A percentile compares a stretch with the other conserved stretches of the same genome.
phyloP scores from a whole-genome alignment of 345 rosid species.

The Eucalyptus tenuipes region DNA sequence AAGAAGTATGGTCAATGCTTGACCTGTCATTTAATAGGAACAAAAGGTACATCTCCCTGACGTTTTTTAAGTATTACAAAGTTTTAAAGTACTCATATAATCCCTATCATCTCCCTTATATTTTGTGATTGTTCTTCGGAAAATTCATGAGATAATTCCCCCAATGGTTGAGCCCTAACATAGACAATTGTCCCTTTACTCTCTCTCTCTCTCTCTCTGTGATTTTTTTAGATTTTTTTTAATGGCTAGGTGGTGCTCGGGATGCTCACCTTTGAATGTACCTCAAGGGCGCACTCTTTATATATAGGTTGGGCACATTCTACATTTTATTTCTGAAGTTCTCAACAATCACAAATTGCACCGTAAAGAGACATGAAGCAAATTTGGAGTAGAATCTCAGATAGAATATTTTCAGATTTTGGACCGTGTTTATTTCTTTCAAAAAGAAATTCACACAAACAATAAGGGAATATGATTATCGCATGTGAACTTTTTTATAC shows the following conservation, averaged over 20 bases:
- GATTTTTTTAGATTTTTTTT: too few relatives aligned
- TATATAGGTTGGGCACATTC: too few relatives aligned
- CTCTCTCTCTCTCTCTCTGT: too few relatives aligned
- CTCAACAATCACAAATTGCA: neutral
- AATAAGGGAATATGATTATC: too few relatives aligned
- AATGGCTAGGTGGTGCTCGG: too few relatives aligned
- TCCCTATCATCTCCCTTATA: neutral
- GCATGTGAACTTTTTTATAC: neutral
- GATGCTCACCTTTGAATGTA: too few relatives aligned
- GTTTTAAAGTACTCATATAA: neutral
- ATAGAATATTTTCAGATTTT: neutral
- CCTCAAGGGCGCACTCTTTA: too few relatives aligned
- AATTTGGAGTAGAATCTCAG: neutral
- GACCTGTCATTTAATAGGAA: neutral
- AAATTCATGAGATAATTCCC: neutral
- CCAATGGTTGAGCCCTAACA: neutral
- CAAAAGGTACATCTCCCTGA: neutral
- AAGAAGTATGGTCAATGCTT: neutral
- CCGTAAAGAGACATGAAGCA: neutral
- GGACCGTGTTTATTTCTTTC: neutral
- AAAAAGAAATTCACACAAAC: neutral
- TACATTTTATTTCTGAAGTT: neutral
- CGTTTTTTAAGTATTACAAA: too few relatives aligned
- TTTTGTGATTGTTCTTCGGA: neutral
- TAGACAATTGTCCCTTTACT: too few relatives aligned